Evolutionary conservation across 768 basidiomycete genomes (phyloP).

Genomic region (Paxillus ammoniavirescens): DNA sequence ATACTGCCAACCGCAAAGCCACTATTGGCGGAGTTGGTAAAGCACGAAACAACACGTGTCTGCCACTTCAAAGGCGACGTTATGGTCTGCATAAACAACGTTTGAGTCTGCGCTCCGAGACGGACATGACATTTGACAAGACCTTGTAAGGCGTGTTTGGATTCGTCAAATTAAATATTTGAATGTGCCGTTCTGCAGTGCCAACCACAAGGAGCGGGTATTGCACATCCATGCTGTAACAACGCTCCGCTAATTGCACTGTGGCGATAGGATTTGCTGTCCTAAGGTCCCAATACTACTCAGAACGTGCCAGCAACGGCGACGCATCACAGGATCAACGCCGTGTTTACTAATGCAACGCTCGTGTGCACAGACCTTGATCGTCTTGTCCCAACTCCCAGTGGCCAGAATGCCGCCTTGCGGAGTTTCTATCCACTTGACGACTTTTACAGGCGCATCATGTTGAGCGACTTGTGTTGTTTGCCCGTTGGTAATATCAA

Average conservation of each 20-base stretch:
- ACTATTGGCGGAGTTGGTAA: conserved; percentile 60
- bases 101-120: neutral
- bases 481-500: conserved; percentile 83
- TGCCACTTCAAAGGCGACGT: conserved; percentile 92
- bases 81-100: conserved; percentile 52
- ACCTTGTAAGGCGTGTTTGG: conserved; percentile 81
- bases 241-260: conserved; percentile 84
- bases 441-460: conserved; percentile 83
- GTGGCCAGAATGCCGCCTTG: conserved; percentile 80
- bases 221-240: conserved; percentile 82
- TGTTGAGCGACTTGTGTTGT: conserved; percentile 84
- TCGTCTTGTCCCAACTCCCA: conserved; percentile 96
- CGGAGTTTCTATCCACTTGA: conserved; percentile 78
- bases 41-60: conserved; percentile 83
- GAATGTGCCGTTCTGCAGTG: conserved; percentile 89
- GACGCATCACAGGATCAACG: neutral
- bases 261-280: conserved; percentile 71
- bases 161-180: conserved; percentile 84
- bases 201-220: conserved; percentile 88
- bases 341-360: neutral
- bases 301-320: neutral
- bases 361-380: conserved; percentile 61
- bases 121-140: conserved; percentile 13
- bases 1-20: conserved; percentile 86
- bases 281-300: conserved; percentile 91